Conservation (phyloP, 257 asterid genomes). For the Penstemon eatonii region DNA sequence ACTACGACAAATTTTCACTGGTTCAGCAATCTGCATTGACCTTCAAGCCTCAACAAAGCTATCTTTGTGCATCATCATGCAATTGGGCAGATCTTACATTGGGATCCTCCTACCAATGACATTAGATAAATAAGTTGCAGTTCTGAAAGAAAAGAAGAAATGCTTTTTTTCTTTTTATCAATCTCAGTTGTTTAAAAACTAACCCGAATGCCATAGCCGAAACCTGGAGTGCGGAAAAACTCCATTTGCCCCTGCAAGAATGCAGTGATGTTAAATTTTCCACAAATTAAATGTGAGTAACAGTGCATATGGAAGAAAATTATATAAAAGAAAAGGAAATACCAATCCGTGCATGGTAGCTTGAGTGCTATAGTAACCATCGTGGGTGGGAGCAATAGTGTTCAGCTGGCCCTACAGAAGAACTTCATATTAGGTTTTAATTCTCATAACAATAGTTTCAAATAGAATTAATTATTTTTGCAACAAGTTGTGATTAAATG, state of each 20-base stretch:
- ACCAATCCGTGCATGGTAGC: constrained; percentile 88
- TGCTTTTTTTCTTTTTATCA: neutral
- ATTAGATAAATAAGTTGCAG: constrained; percentile 13
- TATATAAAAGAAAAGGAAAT: constrained; percentile 25
- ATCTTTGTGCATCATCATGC: constrained; percentile 74
- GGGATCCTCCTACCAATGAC: constrained; percentile 70
- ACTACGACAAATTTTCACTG: constrained; percentile 18
- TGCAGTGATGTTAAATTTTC: constrained; percentile 23
- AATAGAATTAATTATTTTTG: constrained; percentile 13
- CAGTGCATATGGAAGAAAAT: neutral
- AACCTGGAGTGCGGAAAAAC: constrained; percentile 73
- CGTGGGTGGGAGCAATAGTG: constrained; percentile 85
- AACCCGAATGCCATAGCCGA: constrained; percentile 81
- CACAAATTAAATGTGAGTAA: constrained; percentile 9
- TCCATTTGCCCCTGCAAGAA: constrained; percentile 91
- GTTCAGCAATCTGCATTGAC: constrained; percentile 27
- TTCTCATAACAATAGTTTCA: constrained; percentile 17
- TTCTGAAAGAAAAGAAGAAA: neutral
- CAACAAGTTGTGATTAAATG: constrained; percentile 17
- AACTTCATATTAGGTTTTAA: constrained; percentile 22
- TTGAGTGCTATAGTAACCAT: constrained; percentile 71
- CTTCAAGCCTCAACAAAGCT: constrained; percentile 6
- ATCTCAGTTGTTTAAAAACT: constrained; percentile 35
- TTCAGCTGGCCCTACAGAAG: constrained; percentile 81
- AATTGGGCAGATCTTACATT: constrained; percentile 74